These are phyloP conservation scores for Craterostigma plantagineum DNA, from an alignment of 257 asterid genomes.

Conservation along the genomic window DNA sequence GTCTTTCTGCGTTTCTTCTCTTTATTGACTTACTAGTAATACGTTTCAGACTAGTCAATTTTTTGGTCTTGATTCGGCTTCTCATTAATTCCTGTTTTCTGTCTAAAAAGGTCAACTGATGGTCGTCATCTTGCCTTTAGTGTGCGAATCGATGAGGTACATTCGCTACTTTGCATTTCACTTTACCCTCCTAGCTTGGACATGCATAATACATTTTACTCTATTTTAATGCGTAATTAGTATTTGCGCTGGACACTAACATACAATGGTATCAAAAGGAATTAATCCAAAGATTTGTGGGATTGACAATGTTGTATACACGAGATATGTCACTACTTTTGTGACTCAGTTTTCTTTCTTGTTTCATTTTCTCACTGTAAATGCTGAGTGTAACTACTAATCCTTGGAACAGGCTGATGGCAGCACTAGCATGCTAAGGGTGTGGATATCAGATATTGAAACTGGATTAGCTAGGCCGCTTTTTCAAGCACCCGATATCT, in stretches of 20 bases:
- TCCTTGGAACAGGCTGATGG: conserved; percentile 52
- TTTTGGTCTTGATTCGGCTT: not conserved
- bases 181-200: too few relatives aligned
- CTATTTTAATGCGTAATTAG: not conserved
- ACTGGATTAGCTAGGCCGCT: conserved; percentile 76
- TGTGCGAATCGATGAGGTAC: conserved; percentile 80
- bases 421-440: conserved; percentile 56
- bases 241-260: not conserved
- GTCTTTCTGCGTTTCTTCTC: too few relatives aligned
- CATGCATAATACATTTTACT: too few relatives aligned
- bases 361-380: too few relatives aligned
- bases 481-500: conserved; percentile 43
- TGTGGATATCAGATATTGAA: conserved; percentile 89
- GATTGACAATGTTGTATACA: too few relatives aligned
- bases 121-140: conserved; percentile 64
- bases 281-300: too few relatives aligned
- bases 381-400: not conserved
- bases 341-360: conserved; percentile 1
- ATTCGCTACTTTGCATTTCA: conserved; percentile 9
- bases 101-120: conserved; percentile 53
- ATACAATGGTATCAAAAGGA: conserved; percentile 4
- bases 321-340: not conserved
- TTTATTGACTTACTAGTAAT: too few relatives aligned
- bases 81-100: conserved; percentile 9
- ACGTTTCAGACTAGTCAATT: not conserved